A percentile compares a stretch with the other conserved stretches of the same genome.
phyloP scores from a whole-genome alignment of 306 rosid species.

The Pyrus bretschneideri region DNA sequence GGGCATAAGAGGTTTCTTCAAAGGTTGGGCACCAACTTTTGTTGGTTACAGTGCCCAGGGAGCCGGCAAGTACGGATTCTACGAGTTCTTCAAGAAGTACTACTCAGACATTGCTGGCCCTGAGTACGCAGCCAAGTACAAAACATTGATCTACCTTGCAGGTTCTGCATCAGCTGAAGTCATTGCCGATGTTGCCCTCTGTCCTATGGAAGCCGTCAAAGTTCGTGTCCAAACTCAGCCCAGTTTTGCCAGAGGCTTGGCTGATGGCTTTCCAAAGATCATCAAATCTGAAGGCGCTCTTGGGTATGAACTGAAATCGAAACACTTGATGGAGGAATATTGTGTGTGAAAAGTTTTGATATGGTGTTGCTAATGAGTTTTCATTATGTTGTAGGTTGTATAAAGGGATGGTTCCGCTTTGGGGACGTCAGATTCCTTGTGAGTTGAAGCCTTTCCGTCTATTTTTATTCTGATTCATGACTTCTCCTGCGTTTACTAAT shows the following conservation, averaged over 20 bases:
- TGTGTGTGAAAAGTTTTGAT: neutral
- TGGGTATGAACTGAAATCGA: slow-evolving; percentile 32
- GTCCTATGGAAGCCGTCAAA: slow-evolving; percentile 87
- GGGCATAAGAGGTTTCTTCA: slow-evolving; percentile 59
- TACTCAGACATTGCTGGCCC: slow-evolving; percentile 79
- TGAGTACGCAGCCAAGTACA: slow-evolving; percentile 65
- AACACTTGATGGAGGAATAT: neutral
- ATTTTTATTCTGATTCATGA: neutral
- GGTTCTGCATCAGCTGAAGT: slow-evolving; percentile 85
- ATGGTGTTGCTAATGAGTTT: neutral
- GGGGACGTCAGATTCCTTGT: slow-evolving; percentile 97
- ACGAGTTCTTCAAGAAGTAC: slow-evolving; percentile 81
- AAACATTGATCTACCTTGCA: slow-evolving; percentile 65
- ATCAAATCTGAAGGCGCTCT: slow-evolving; percentile 53
- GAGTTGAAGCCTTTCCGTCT: slow-evolving; percentile 20
- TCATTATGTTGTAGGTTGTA: slow-evolving; percentile 48
- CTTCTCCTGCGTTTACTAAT: neutral
- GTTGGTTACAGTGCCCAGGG: slow-evolving; percentile 86
- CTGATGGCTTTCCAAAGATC: slow-evolving; percentile 68
- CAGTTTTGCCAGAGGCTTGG: slow-evolving; percentile 73
- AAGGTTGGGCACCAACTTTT: slow-evolving; percentile 80
- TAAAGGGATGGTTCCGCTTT: slow-evolving; percentile 79
- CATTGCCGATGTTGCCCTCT: slow-evolving; percentile 71
- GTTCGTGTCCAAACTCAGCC: slow-evolving; percentile 93
- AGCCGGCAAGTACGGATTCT: slow-evolving; percentile 71